Conservation (phyloP, 306 rosid genomes). For the Vigna radiata region DNA sequence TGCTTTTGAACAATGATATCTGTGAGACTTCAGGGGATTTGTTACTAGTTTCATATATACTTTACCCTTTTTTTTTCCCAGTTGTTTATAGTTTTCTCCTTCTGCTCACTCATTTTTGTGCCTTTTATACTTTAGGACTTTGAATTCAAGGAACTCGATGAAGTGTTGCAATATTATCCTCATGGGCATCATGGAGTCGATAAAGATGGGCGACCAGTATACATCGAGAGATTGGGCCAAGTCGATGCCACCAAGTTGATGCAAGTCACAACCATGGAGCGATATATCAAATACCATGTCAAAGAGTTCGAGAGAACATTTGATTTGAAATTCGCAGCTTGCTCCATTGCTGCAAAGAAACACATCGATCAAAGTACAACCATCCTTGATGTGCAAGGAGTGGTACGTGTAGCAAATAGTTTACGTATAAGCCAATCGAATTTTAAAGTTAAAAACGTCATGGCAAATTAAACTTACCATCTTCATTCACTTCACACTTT, state of each 20-base stretch:
- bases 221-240: constrained; percentile 83
- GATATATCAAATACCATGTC: constrained; percentile 82
- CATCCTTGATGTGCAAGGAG: constrained; percentile 95
- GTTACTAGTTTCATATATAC: not conserved
- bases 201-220: constrained; percentile 88
- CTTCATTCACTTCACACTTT: not conserved
- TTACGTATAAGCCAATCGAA: not conserved
- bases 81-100: not conserved
- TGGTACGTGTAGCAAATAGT: constrained; percentile 61
- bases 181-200: constrained; percentile 95
- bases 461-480: not conserved
- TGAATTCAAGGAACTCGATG: constrained; percentile 75
- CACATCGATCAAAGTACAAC: constrained; percentile 97
- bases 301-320: constrained; percentile 90
- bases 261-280: constrained; percentile 87
- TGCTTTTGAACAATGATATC: constrained; percentile 1
- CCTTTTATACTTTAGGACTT: constrained; percentile 60
- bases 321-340: constrained; percentile 76
- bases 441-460: not conserved
- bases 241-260: constrained; percentile 77
- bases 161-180: constrained; percentile 81
- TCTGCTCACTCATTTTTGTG: constrained; percentile 3
- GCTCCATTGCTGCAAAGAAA: constrained; percentile 88
- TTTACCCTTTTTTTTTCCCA: not conserved
- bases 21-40: not conserved